Conservation (phyloP, 345 rosid species). For the Zanthoxylum bungeanum region DNA sequence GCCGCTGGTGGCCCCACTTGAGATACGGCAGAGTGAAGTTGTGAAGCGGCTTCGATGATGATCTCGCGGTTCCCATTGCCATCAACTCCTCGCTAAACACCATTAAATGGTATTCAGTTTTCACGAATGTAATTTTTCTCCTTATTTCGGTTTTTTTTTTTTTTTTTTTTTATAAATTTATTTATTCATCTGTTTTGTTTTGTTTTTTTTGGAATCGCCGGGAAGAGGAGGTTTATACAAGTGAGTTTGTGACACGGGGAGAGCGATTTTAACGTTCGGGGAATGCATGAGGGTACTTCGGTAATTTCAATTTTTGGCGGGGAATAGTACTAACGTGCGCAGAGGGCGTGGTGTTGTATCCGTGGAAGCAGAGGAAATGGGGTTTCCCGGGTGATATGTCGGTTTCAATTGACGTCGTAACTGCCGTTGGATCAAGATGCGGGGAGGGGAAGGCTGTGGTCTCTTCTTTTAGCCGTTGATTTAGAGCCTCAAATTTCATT, state of each 20-base stretch:
- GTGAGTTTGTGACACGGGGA: slow-evolving; percentile 2
- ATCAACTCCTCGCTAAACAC: too few species aligned
- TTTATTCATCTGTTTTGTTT: too few species aligned
- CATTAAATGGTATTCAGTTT: too few species aligned
- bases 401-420: slow-evolving; percentile 14
- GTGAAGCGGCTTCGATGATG: too few species aligned
- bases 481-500: too few species aligned
- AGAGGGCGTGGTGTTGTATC: neutral
- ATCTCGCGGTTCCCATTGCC: too few species aligned
- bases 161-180: too few species aligned
- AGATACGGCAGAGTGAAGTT: too few species aligned
- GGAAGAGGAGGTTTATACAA: slow-evolving; percentile 36
- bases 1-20: too few species aligned
- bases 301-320: neutral
- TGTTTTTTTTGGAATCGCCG: slow-evolving; percentile 34
- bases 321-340: slow-evolving; percentile 30
- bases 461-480: neutral
- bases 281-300: slow-evolving; percentile 10
- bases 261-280: slow-evolving; percentile 34
- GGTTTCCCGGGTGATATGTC: slow-evolving; percentile 25
- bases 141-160: too few species aligned
- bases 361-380: neutral
- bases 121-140: too few species aligned
- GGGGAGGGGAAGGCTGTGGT: neutral
- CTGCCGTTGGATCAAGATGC: slow-evolving; percentile 18